Percentiles rank a stretch among this genome's conserved stretches.
Conservation (phyloP, 2,329 filamentous ascomycete species). For the Colletotrichum cordylinicola region DNA sequence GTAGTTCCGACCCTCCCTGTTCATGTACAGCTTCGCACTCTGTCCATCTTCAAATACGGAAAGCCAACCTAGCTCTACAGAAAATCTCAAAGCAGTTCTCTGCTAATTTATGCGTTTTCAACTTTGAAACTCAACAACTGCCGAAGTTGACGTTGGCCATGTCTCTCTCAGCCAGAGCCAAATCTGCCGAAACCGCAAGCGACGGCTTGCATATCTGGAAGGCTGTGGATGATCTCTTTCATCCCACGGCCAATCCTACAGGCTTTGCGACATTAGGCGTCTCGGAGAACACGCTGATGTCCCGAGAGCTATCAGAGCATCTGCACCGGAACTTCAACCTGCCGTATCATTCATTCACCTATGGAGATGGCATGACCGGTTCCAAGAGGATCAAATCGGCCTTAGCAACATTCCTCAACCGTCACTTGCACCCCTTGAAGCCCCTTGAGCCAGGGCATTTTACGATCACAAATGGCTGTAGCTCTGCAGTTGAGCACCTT, state of each 20-base stretch:
- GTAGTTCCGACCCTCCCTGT: too few species aligned
- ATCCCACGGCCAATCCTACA: constrained; percentile 42
- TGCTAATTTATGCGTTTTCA: too few species aligned
- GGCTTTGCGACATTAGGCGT: constrained; percentile 57
- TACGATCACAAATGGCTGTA: constrained; percentile 44
- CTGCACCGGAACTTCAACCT: constrained; percentile 33
- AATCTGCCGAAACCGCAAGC: constrained; percentile 29
- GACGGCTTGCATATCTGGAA: constrained; percentile 42
- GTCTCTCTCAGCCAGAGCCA: constrained; percentile 33
- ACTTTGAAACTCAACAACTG: too few species aligned
- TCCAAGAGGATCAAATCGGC: constrained; percentile 36
- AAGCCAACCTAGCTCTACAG: too few species aligned
- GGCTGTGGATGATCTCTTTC: constrained; percentile 49
- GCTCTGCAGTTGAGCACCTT: constrained; percentile 44
- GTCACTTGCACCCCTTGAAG: constrained; percentile 31
- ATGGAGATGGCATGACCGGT: constrained; percentile 44
- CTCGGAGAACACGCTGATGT: constrained; percentile 60
- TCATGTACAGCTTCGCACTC: too few species aligned
- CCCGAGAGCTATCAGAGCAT: constrained; percentile 45
- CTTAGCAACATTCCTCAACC: constrained; percentile 41
- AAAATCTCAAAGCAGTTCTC: too few species aligned
- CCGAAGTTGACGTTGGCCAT: accelerated
- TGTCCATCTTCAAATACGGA: too few species aligned
- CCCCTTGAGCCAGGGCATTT: constrained; percentile 37
- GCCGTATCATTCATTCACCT: constrained; percentile 44